Percentiles rank a stretch among this genome's conserved stretches.
Evolutionary conservation across 768 basidiomycete species (phyloP).

Genomic region (Cubamyces lactineus): DNA sequence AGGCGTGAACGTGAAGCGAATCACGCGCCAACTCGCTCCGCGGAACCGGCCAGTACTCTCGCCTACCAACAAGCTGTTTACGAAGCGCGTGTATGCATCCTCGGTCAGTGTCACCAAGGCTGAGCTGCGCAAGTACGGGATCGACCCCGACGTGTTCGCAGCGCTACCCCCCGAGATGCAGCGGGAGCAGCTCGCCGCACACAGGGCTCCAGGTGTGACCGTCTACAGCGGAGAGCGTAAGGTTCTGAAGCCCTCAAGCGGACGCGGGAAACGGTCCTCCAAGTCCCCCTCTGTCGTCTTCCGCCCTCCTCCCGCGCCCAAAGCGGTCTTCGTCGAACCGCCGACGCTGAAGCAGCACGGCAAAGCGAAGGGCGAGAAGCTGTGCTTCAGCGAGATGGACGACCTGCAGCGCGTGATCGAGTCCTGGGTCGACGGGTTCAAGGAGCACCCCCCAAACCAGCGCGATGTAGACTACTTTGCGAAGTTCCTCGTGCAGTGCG

Average conservation of each 20-base stretch:
- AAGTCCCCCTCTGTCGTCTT: conserved; percentile 43
- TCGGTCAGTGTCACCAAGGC: conserved; percentile 51
- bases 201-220: conserved; percentile 40
- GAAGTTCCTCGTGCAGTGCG: conserved; percentile 69
- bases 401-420: conserved; percentile 77
- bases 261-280: conserved; percentile 7
- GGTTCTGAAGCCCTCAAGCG: conserved; percentile 52
- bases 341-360: conserved; percentile 62
- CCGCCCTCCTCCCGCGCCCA: conserved; percentile 53
- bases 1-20: conserved; percentile 53
- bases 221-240: conserved; percentile 39
- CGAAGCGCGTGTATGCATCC: conserved; percentile 39
- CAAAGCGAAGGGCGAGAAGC: conserved; percentile 53
- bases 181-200: conserved; percentile 70
- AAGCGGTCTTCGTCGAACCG: conserved; percentile 52
- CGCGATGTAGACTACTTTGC: conserved; percentile 78
- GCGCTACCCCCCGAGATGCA: conserved; percentile 68
- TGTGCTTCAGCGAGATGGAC: conserved; percentile 62
- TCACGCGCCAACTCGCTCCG: conserved; percentile 67
- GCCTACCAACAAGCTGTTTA: conserved; percentile 40
- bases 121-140: conserved; percentile 63
- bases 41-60: conserved; percentile 46
- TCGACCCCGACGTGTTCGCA: conserved; percentile 75
- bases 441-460: conserved; percentile 62
- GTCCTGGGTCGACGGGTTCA: conserved; percentile 72